Base-by-base conservation (phyloP, 371 early-diverging fungal species). In the Mucor circinelloides region DNA sequence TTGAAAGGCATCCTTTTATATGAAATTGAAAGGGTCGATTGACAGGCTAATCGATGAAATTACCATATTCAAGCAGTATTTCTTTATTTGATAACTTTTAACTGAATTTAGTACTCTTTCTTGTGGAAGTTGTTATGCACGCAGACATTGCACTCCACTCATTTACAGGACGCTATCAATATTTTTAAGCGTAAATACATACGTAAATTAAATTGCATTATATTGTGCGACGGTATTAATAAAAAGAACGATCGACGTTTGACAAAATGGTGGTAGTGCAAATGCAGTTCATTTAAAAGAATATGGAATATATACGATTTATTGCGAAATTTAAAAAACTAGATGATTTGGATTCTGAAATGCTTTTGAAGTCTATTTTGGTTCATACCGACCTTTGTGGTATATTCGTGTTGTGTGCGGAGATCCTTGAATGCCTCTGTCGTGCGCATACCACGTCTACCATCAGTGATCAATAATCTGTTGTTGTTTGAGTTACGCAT, bases 311-410 rank as follows among this genome's bases (percentile, higher is more conserved):
- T 46, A 27, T 52, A 27, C 27, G 52, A 27, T 52, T 52, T 27
- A 52, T 52, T 52, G 27, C 27, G 27, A 23, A 52, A 25, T 25
- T 52, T 23, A 27, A 27, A 52, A 27, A 52, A 52, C 63, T 89
- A 90, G 70, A 90, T 69, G 64, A 92, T 90, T 81, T 95, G 95
- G 46, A 80, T 82, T 71, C 96, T 82, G 86, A 90, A 95, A 77
- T 94, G 88, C 69, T 88, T 89, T 81, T 96, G 95, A 63, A 96
- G 75, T 71, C 86, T 89, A 85, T 96, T 96, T 73, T 89, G 87
- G 63, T 93, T 91, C 66, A 90, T 76, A 28, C 96, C 97, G 30
- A 93, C 86, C 36, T 90, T 79, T 28, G 91, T 86, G 70, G 86
- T 78, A 79, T 87, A 92, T 62, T 93, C 87, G 38, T 91, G 81